Evolutionary conservation across 2,329 filamentous ascomycete species (phyloP), one percentile per base, ranked within the genome.

Genomic region (Didymella lethalis): DNA sequence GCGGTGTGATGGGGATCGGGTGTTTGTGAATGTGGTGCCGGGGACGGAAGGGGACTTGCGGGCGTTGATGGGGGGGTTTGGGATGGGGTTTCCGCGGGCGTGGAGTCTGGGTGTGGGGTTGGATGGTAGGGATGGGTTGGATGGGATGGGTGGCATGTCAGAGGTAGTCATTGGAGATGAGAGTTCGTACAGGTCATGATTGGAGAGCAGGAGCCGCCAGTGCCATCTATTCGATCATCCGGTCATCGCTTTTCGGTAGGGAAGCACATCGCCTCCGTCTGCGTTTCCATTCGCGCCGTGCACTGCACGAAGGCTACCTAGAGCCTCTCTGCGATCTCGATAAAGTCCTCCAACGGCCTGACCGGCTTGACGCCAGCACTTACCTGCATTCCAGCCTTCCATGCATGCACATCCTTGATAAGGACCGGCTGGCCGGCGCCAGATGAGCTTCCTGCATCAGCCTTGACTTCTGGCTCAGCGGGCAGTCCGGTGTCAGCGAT

Each of bases 291-390:
- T 50, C 11, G 38, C 36, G 3, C 49, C 38, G 6, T 26, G 14
- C 20, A 44, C 18, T 28, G 14, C 50, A 11, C 36, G 7, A 14
- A 45, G 50, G 20, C 41, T 10, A 20, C 14, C 41, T 54, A 70
- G 7, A 70, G 54, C 54, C 67, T 68, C 54, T 70, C 66, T 1
- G 61, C 63, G 48, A 70, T 82, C 59, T 97, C 94, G 75, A 97
- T 91, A 77, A 94, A 98, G 71, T 93, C 90, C 62, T 84, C 89
- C 55, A 98, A 77, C 65, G 95, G 90, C 71, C 85, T 88, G 29
- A 91, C 86, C 0, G 93, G 86, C 61, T 84, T 84, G 1, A 93
- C 87, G 0, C 91, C 94, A 23, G 85, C 83, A 63, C 88, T 95
- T 28, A 92, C 85, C 59, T 85, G 81, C 68, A 97, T 82, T 14